A percentile compares a stretch with the other conserved stretches of the same genome.
Evolutionary conservation across 164 flowering plant species (phyloP).

Genomic region (Nelumbo lutea): DNA sequence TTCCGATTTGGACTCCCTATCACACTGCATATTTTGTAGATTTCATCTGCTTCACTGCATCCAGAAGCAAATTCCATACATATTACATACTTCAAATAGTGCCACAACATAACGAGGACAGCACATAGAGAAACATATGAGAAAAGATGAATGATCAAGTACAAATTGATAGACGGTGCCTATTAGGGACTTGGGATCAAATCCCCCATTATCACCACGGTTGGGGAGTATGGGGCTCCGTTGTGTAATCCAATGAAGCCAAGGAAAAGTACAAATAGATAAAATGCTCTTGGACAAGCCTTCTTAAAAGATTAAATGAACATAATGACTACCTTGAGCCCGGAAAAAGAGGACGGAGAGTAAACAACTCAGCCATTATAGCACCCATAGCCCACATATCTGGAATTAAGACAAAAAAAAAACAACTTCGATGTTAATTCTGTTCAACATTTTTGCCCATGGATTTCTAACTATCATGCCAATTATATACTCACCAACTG

Average conservation of each 20-base stretch:
- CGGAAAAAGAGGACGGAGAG: conserved; percentile 88
- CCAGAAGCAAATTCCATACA: not conserved
- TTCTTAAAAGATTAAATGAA: not conserved
- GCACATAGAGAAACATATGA: not conserved
- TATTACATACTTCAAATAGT: not conserved
- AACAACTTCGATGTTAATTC: not conserved
- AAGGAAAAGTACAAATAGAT: not conserved
- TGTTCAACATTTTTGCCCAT: not conserved
- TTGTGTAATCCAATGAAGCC: too few relatives aligned
- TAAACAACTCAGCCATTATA: conserved; percentile 87
- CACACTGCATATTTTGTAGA: conserved; percentile 87
- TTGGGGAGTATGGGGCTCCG: too few relatives aligned
- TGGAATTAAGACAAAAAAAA: conserved; percentile 15
- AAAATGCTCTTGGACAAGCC: not conserved
- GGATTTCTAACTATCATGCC: not conserved
- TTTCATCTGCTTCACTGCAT: conserved; percentile 58
- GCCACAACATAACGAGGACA: not conserved
- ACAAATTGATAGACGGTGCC: too few relatives aligned
- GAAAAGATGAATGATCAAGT: not conserved
- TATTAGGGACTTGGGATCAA: too few relatives aligned
- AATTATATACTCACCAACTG: conserved; percentile 66
- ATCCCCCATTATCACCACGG: too few relatives aligned
- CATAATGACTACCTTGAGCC: conserved; percentile 58
- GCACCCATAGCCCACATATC: conserved; percentile 99
- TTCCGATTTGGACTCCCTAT: conserved; percentile 66